Percentiles rank a stretch among this genome's conserved stretches.
phyloP scores from a whole-genome alignment of 2,329 filamentous ascomycete genomes.

The Drechslerella stenobrocha region DNA sequence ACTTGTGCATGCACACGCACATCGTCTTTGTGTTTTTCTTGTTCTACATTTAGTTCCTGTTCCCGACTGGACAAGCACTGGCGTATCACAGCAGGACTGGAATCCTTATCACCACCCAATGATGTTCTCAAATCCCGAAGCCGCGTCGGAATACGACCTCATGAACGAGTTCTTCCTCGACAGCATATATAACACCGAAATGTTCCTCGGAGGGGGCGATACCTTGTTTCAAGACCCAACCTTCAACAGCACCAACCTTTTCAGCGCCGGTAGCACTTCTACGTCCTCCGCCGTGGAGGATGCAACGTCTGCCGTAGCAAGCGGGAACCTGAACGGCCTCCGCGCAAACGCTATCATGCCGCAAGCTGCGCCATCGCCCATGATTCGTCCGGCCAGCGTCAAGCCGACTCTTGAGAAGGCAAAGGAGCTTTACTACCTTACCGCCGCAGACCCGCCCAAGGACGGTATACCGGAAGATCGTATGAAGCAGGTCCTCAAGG shows the following conservation, averaged over 20 bases:
- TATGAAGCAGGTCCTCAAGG: conserved; percentile 89
- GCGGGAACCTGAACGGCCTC: conserved; percentile 49
- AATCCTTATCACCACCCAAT: conserved; percentile 73
- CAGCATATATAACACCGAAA: conserved; percentile 61
- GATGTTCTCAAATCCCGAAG: conserved; percentile 91
- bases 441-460: conserved; percentile 88
- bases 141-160: conserved; percentile 94
- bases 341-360: conserved; percentile 45
- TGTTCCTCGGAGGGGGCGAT: conserved; percentile 79
- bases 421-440: conserved; percentile 88
- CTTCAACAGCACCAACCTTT: conserved; percentile 49
- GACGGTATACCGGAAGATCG: conserved; percentile 80
- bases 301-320: conserved; percentile 30
- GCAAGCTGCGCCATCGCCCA: conserved; percentile 43
- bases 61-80: conserved; percentile 74
- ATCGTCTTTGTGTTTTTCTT: conserved; percentile 36
- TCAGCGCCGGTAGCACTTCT: conserved; percentile 30
- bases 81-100: conserved; percentile 77
- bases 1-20: conserved; percentile 35
- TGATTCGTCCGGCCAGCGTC: conserved; percentile 43
- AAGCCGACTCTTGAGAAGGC: conserved; percentile 59
- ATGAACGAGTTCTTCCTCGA: conserved; percentile 89
- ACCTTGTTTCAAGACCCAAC: conserved; percentile 31
- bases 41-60: conserved; percentile 67
- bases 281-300: conserved; percentile 40